Conservation (phyloP, 129 eudicot genomes). For the Centella asiatica region DNA sequence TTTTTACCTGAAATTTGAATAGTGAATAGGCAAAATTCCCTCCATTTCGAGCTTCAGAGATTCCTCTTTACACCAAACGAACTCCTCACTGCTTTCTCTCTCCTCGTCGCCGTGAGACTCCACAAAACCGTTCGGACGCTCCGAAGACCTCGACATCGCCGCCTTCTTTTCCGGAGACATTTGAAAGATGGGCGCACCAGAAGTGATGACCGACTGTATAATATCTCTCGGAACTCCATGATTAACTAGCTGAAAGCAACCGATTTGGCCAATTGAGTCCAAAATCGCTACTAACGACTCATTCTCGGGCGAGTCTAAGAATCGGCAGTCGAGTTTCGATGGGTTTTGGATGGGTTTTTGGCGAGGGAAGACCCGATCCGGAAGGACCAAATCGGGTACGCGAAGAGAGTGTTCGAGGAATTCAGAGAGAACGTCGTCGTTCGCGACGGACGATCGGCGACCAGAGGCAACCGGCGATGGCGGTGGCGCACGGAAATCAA, state of each 20-base stretch:
- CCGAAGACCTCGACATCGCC: constrained; percentile 30
- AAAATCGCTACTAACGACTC: neutral
- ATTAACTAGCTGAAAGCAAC: constrained; percentile 63
- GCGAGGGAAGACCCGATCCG: constrained; percentile 57
- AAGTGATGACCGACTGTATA: constrained; percentile 14
- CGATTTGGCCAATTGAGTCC: constrained; percentile 31
- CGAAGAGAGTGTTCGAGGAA: constrained; percentile 51
- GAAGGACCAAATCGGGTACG: constrained; percentile 63
- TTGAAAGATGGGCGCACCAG: constrained; percentile 36
- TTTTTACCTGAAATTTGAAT: constrained; percentile 65
- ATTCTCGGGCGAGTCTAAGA: constrained; percentile 2
- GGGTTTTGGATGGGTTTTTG: constrained; percentile 38
- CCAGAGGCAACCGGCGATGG: constrained; percentile 77
- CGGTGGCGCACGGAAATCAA: constrained; percentile 73
- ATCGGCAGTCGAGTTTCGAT: constrained; percentile 37
- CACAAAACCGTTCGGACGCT: constrained; percentile 47
- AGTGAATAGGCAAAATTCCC: constrained; percentile 49
- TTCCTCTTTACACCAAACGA: constrained; percentile 57
- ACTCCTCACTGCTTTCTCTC: constrained; percentile 50
- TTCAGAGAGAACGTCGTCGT: constrained; percentile 54
- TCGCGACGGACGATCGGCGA: constrained; percentile 41
- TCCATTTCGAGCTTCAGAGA: constrained; percentile 38
- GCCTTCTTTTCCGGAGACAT: constrained; percentile 47
- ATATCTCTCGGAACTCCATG: constrained; percentile 47
- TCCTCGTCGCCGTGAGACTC: constrained; percentile 50